Conservation (phyloP, 257 asterid genomes). For the Linaria vulgaris region DNA sequence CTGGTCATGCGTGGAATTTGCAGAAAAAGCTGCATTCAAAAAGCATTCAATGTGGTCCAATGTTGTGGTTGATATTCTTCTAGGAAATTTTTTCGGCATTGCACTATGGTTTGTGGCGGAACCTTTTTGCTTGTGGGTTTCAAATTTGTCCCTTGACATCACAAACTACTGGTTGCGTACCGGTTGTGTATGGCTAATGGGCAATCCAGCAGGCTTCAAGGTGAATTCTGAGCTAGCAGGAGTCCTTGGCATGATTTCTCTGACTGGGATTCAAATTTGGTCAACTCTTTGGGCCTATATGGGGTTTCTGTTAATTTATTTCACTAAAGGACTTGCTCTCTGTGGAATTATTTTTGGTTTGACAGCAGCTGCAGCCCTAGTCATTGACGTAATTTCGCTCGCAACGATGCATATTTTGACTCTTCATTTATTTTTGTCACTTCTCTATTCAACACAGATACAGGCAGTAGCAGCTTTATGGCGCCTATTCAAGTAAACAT, state of each 20-base stretch:
- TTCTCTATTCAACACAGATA: conserved; percentile 74
- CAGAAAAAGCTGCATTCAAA: conserved; percentile 65
- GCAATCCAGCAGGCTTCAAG: conserved; percentile 97
- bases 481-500: conserved; percentile 89
- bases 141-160: conserved; percentile 54
- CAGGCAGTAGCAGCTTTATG: conserved; percentile 85
- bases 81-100: conserved; percentile 75
- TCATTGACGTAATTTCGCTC: conserved; percentile 66
- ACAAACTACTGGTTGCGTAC: conserved; percentile 77
- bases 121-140: conserved; percentile 48
- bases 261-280: conserved; percentile 88
- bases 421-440: conserved; percentile 73
- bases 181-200: conserved; percentile 99
- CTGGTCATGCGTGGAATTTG: conserved; percentile 73
- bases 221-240: conserved; percentile 94
- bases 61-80: conserved; percentile 67
- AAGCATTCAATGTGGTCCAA: conserved; percentile 80
- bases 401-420: conserved; percentile 65
- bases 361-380: conserved; percentile 72
- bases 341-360: conserved; percentile 77
- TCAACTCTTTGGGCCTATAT: conserved; percentile 75
- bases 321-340: conserved; percentile 59
- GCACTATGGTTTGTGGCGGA: conserved; percentile 60
- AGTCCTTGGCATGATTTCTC: conserved; percentile 86
- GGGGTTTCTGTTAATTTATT: conserved; percentile 53